Conservation (phyloP, 768 basidiomycete species). For the Mycena capillaripes region DNA sequence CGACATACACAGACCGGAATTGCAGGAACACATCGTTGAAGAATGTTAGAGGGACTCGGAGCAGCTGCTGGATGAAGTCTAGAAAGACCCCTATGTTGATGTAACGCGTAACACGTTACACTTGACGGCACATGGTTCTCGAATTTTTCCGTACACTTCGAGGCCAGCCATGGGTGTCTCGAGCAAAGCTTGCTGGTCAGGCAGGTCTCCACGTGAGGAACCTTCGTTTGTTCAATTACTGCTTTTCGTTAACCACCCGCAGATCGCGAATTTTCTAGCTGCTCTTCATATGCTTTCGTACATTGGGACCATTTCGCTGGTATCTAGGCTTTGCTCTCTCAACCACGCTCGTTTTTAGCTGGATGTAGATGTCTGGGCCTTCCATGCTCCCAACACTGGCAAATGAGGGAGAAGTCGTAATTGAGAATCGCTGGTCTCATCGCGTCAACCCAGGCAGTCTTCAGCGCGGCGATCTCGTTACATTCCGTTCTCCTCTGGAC, state of each 20-base stretch:
- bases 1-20: no score
- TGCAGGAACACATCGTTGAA: no score
- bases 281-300: conserved; percentile 75
- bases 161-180: conserved; percentile 33
- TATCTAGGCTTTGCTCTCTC: conserved; percentile 46
- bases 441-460: conserved; percentile 65
- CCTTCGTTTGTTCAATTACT: not conserved
- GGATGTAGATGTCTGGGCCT: conserved; percentile 72
- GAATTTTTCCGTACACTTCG: not conserved
- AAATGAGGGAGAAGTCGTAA: conserved; percentile 67
- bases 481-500: conserved; percentile 77
- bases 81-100: no score
- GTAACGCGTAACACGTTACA: not conserved
- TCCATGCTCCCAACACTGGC: conserved; percentile 88
- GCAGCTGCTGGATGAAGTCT: no score
- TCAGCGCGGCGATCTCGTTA: conserved; percentile 83
- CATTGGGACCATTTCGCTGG: conserved; percentile 68
- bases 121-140: not conserved
- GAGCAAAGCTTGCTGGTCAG: conserved; percentile 35
- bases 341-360: conserved; percentile 11
- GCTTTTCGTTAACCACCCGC: not conserved
- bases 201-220: conserved; percentile 35
- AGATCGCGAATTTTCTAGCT: conserved; percentile 71
- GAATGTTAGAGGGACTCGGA: no score
- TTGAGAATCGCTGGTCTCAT: conserved; percentile 73